Conservation (phyloP, 140 eudicot species). For the Anethum foeniculum region DNA sequence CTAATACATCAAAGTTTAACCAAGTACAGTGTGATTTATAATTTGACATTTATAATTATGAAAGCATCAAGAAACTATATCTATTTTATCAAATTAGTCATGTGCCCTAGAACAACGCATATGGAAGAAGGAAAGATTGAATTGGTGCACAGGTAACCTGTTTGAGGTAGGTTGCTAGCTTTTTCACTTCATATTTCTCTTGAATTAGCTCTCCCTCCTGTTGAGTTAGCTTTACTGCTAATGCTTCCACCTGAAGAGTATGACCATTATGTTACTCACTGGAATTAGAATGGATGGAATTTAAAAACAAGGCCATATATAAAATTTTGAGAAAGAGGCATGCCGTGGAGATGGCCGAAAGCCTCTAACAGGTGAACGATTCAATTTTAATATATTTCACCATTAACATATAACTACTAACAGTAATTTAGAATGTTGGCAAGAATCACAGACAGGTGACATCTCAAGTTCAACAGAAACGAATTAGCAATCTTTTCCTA, state of each 20-base stretch:
- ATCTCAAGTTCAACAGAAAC: background rate
- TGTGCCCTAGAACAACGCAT: background rate
- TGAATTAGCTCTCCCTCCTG: slow-evolving; percentile 96
- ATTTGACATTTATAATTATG: background rate
- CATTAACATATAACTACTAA: background rate
- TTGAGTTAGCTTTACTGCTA: slow-evolving; percentile 93
- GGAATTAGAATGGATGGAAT: background rate
- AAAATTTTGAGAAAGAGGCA: background rate
- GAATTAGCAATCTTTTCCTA: background rate
- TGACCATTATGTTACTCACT: background rate
- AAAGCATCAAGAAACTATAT: background rate
- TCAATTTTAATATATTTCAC: background rate
- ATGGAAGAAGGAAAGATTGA: background rate
- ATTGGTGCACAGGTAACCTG: slow-evolving; percentile 42
- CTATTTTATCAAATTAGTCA: background rate
- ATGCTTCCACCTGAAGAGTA: slow-evolving; percentile 71
- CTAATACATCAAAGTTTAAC: background rate
- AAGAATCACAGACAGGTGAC: background rate
- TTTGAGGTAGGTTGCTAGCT: slow-evolving; percentile 78
- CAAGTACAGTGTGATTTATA: background rate
- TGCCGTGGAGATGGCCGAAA: background rate
- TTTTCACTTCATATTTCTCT: slow-evolving; percentile 92
- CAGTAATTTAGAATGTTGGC: background rate
- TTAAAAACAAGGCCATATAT: background rate
- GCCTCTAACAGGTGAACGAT: background rate